A percentile compares a stretch with the other conserved stretches of the same genome.
Conservation (phyloP, 176 grass and related monocot species). For the Zea mays region Zm-B73-REFERENCE-NAM-5.0 NC_050102.1:184188501-184189000, state of each 20-base stretch:
- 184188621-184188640: conserved; percentile 93
- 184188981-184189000: conserved; percentile 66
- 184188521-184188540: conserved; percentile 86
- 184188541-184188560: conserved; percentile 89
- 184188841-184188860: conserved; percentile 37
- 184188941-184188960: conserved; percentile 72
- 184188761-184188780: not conserved
- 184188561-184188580: conserved; percentile 77
- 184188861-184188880: conserved; percentile 42
- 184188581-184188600: conserved; percentile 44
- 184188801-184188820: not conserved
- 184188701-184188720: conserved; percentile 61
- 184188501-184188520: conserved; percentile 43
- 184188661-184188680: conserved; percentile 39
- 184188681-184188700: conserved; percentile 56
- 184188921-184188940: conserved; percentile 79
- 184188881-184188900: conserved; percentile 64
- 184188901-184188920: conserved; percentile 76
- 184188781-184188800: not conserved
- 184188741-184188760: conserved; percentile 2
- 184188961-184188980: conserved; percentile 62
- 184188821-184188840: conserved; percentile 19
- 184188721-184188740: conserved; percentile 12
- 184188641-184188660: conserved; percentile 38
- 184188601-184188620: conserved; percentile 78